Evolutionary conservation across 169 alveolate species (phyloP), one percentile per base, ranked within the genome.

Genomic region (Plasmodium falciparum): DNA sequence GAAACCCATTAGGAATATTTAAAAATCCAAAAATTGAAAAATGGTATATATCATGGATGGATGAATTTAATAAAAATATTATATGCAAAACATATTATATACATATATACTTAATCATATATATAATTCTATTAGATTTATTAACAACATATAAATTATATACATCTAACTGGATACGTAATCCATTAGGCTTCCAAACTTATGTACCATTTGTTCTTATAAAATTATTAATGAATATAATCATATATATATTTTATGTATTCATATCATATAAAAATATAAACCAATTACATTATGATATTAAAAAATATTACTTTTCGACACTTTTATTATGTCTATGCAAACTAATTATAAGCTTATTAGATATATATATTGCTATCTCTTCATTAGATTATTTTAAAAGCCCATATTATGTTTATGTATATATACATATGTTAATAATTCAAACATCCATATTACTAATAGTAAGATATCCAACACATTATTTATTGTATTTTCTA

Each of bases 21-120:
- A 75, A 73, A 62, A 93, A 92, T 67, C 69, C 56, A 8, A 85
- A 72, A 12, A 13, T 92, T 24, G 95, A 92, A 83, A 71, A 72
- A 33, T 92, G 95, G 94, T 92, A 92, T 63, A 66, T 92, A 43
- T 90, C 92, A 56, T 92, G 95, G 95, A 75, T 92, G 83, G 73
- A 83, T 50, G 93, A 90, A 33, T 92, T 92, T 91, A 92, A 92
- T 69, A 80, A 61, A 69, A 80, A 80, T 80, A 69, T 80, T 56
- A 80, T 80, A 47, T 12, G 65, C 5, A 80, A 70, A 56, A 80
- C 83, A 8, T 80, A 39, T 12, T 80, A 24, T 56, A 80, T 80
- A 70, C 12, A 26, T 49, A 69, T 67, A 4, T 80, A 80, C 65
- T 72, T 80, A 58, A 80, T 80, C 8, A 43, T 80, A 63, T 80